phyloP scores from a whole-genome alignment of 2,329 filamentous ascomycete genomes.

The Penicillium sp. region DNA sequence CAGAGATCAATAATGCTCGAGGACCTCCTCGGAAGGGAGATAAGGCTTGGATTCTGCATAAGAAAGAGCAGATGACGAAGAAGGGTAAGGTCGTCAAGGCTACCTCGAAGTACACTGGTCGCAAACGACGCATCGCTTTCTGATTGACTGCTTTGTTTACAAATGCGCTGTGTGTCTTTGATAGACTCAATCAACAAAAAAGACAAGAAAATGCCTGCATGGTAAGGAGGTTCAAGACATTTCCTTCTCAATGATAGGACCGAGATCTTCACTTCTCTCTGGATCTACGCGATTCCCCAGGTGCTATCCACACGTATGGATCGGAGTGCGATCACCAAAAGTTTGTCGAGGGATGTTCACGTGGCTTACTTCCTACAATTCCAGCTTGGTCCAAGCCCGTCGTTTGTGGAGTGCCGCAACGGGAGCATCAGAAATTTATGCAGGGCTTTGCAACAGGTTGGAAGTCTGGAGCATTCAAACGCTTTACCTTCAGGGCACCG shows the following conservation, averaged over 20 bases:
- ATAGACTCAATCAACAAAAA: neutral
- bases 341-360: neutral
- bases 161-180: neutral
- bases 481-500: neutral
- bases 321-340: neutral
- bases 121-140: conserved; percentile 78
- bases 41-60: conserved; percentile 54
- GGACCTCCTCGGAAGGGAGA: conserved; percentile 50
- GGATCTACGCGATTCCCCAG: neutral
- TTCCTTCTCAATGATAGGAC: neutral
- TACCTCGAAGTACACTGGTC: conserved; percentile 88
- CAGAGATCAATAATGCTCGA: conserved; percentile 43
- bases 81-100: conserved; percentile 95
- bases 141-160: conserved; percentile 42
- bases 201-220: neutral
- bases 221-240: neutral
- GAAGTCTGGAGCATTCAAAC: neutral
- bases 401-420: neutral
- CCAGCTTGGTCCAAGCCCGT: neutral
- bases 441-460: neutral
- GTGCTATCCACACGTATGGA: neutral
- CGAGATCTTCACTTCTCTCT: neutral
- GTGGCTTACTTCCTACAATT: neutral
- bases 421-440: neutral
- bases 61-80: conserved; percentile 87